These are phyloP conservation scores for Trichosporon sp. DNA, from an alignment of 1,284 basidiomycete species.

Conservation along the genomic window DNA sequence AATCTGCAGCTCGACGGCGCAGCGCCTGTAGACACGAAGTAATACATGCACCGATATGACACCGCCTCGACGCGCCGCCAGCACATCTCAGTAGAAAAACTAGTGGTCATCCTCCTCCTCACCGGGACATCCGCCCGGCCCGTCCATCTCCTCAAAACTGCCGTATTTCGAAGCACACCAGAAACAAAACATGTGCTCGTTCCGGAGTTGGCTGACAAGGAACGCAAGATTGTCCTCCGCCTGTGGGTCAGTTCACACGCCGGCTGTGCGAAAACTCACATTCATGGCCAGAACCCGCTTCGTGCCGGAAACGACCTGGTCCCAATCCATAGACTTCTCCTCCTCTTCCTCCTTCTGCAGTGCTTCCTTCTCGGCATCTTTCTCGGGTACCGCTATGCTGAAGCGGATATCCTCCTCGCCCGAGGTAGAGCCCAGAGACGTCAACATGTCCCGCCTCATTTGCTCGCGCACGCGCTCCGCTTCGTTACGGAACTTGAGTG, in stretches of 20 bases:
- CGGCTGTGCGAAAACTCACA: slow-evolving; percentile 39
- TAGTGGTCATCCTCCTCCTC: slow-evolving; percentile 56
- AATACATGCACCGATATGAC: no score
- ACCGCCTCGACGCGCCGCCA: no score
- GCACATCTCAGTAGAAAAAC: background rate
- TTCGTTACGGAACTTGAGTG: background rate
- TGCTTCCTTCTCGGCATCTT: slow-evolving; percentile 22
- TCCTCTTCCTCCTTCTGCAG: slow-evolving; percentile 26
- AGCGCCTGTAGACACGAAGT: no score
- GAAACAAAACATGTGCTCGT: slow-evolving; percentile 55
- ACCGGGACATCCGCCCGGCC: slow-evolving; percentile 54
- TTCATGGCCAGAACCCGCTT: slow-evolving; percentile 53
- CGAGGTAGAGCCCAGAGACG: slow-evolving; percentile 30
- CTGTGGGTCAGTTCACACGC: slow-evolving; percentile 27
- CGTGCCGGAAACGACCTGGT: slow-evolving; percentile 41
- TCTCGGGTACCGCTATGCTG: slow-evolving; percentile 21
- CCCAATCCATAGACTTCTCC: slow-evolving; percentile 40
- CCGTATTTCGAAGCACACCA: slow-evolving; percentile 53
- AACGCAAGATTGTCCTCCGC: slow-evolving; percentile 47
- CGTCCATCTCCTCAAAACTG: slow-evolving; percentile 54
- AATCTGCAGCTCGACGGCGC: no score
- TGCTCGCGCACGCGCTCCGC: slow-evolving; percentile 50
- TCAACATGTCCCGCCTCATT: slow-evolving; percentile 54
- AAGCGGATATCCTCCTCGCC: slow-evolving; percentile 35
- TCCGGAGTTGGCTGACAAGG: slow-evolving; percentile 49